Evolutionary conservation across 2,329 filamentous ascomycete species (phyloP), one percentile per base, ranked within the genome.

Genomic region (Arthrobotrys entomopaga): DNA sequence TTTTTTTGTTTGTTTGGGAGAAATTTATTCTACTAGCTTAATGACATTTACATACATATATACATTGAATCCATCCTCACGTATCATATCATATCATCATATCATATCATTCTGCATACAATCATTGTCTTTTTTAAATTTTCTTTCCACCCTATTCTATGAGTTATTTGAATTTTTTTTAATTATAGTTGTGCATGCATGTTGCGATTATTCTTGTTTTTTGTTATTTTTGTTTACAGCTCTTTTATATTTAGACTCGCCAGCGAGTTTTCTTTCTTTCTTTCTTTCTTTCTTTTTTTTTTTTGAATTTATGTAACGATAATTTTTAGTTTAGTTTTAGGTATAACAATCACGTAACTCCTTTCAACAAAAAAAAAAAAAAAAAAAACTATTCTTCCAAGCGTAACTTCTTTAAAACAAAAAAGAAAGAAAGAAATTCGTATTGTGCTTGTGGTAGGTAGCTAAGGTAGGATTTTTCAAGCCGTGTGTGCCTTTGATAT

Each of bases 211-310:
- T 13, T n/a, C 2, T 46, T n/a, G 15, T 46, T 46, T 46, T 10
- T 4, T 8, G n/a, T 16, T 22, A 50, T 20, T 13, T 16, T 11
- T 11, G 5, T 10, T 10, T 10, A 48, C 8, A 48, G 16, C 1
- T 34, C 10, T 42, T 54, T 59, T 19, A 43, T 46, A 34, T 34
- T 10, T 34, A 46, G 59, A 72, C 66, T 72, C 59, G 66, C 59
- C 50, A 64, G 66, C 66, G 66, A 72, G 59, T 65, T 40, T 46
- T 20, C 24, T 43, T n/a, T n/a, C n/a, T n/a, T n/a, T n/a, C n/a
- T n/a, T n/a, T n/a, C n/a, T n/a, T n/a, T n/a, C n/a, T n/a, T n/a
- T n/a, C n/a, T n/a, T n/a, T n/a, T n/a, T n/a, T n/a, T n/a, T n/a
- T n/a, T n/a, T n/a, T n/a, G n/a, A 34, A 34, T 34, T 64, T 16